phyloP scores from a whole-genome alignment of 2,329 filamentous ascomycete species.

The Aureobasidium zeae region DNA sequence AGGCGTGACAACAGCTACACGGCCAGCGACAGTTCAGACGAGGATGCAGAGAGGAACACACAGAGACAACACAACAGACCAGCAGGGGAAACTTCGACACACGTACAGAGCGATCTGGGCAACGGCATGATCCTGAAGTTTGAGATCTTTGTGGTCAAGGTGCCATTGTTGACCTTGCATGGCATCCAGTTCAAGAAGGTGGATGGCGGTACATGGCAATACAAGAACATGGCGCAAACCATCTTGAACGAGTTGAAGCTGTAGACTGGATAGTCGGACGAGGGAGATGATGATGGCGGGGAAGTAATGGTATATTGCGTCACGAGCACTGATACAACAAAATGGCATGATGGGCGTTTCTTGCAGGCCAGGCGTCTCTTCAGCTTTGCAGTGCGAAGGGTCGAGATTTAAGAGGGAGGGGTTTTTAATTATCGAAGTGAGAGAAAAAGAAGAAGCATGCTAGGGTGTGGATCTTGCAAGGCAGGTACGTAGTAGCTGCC shows the following conservation, averaged over 20 bases:
- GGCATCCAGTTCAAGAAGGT: conserved; percentile 98
- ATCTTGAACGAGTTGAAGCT: conserved; percentile 80
- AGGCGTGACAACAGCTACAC: conserved; percentile 58
- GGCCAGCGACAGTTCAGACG: conserved; percentile 65
- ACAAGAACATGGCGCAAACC: conserved; percentile 95
- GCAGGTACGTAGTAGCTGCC: no score
- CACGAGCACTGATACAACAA: no score
- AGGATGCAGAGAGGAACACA: conserved; percentile 20
- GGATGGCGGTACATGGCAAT: conserved; percentile 93
- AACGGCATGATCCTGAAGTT: conserved; percentile 78
- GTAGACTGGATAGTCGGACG: conserved; percentile 32
- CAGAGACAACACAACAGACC: conserved; percentile 34
- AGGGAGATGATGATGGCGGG: neutral
- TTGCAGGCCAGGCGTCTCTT: no score
- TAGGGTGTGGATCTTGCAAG: no score
- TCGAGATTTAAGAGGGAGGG: no score
- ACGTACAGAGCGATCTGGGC: conserved; percentile 82
- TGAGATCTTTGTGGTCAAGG: conserved; percentile 96
- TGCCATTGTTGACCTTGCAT: conserved; percentile 82
- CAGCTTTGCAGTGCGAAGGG: no score
- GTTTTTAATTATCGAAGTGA: no score
- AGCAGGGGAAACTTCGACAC: conserved; percentile 81
- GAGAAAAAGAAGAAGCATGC: no score
- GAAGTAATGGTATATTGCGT: conserved; percentile 14
- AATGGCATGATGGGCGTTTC: no score